Base-by-base conservation (phyloP, 148 eudicot genomes). In the Rhododendron ferrugineum region DNA sequence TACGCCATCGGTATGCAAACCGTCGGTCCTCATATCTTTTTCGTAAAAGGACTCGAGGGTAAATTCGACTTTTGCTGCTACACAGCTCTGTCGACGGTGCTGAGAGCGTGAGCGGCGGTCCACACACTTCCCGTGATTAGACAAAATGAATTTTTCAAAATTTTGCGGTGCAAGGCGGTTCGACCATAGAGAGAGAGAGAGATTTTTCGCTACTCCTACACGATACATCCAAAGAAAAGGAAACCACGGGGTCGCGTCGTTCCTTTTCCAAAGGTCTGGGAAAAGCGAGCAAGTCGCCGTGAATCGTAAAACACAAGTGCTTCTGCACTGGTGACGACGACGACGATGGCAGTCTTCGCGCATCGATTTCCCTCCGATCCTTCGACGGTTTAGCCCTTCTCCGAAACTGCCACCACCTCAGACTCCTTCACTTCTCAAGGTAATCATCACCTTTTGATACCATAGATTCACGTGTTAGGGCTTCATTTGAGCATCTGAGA, bases 261-360 rank as follows among this genome's bases (percentile, higher is more conserved):
- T 40, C 32, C 84, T 72, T 60, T 78, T 86, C 90, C 87, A 70
- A 81, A 85, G 85, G 85, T 84, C 86, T 84, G 85, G 91, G 88
- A 88, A 72, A 64, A 2, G 0, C 72, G 52, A 66, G 11, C 32
- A n/a, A 28, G 76, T 82, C 76, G 54, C 42, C 54, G 37, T 40
- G 26, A 44, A 85, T 82, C 68, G n/a, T 11, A 23, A 83, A 64
- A 83, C 79, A 74, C 52, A 11, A 79, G 85, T 32, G 54, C 81
- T 36, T 78, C 70, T 44, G 68, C 58, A 44, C 32, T 10, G 42
- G 15, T 8, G 50, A 32, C 34, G 47, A 28, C 22, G 60, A 18
- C 18, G 11, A 11, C 6, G 30, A 37, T 62, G 50, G 20, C 50
- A 44, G 44, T 28, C 11, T 44, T 26, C 58, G 18, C 74, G 74